Evolutionary conservation across 2,329 filamentous ascomycete genomes (phyloP).

Genomic region (Arthrobotrys musiformis): DNA sequence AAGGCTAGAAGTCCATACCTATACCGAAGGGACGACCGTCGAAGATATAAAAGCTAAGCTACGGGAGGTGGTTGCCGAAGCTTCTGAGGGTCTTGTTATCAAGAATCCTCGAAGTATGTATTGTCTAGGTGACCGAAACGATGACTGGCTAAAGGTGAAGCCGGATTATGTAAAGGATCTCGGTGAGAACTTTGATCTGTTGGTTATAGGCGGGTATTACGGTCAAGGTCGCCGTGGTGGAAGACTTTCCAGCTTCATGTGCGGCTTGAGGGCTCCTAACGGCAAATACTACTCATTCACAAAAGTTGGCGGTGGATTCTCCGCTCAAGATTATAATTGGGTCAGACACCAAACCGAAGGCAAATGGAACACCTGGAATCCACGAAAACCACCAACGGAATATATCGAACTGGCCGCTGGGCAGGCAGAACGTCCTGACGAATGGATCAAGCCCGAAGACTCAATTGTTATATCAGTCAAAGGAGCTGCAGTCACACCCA

Average conservation of each 20-base stretch:
- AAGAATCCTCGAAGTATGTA: slow-evolving; percentile 90
- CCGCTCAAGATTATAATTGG: slow-evolving; percentile 82
- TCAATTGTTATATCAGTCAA: slow-evolving; percentile 90
- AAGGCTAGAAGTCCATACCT: slow-evolving; percentile 83
- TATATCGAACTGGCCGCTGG: slow-evolving; percentile 85
- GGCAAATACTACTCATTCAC: slow-evolving; percentile 89
- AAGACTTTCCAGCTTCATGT: slow-evolving; percentile 85
- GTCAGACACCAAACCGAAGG: slow-evolving; percentile 86
- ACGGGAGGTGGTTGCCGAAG: slow-evolving; percentile 83
- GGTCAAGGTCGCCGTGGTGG: slow-evolving; percentile 88
- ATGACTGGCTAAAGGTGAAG: slow-evolving; percentile 99
- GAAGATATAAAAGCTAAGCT: slow-evolving; percentile 82
- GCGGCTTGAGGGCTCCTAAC: slow-evolving; percentile 72
- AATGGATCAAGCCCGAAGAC: slow-evolving; percentile 91
- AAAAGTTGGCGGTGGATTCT: slow-evolving; percentile 96
- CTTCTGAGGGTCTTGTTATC: slow-evolving; percentile 61
- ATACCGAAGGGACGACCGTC: slow-evolving; percentile 73
- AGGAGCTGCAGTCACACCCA: slow-evolving; percentile 79
- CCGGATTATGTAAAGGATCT: slow-evolving; percentile 98
- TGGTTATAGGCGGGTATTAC: slow-evolving; percentile 92
- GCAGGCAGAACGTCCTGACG: slow-evolving; percentile 81
- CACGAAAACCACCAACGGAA: slow-evolving; percentile 76
- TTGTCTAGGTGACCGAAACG: slow-evolving; percentile 85
- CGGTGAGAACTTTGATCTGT: slow-evolving; percentile 88
- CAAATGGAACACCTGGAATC: slow-evolving; percentile 90